Conservation (phyloP, 345 rosid species). For the Arabidopsis suecica region DNA sequence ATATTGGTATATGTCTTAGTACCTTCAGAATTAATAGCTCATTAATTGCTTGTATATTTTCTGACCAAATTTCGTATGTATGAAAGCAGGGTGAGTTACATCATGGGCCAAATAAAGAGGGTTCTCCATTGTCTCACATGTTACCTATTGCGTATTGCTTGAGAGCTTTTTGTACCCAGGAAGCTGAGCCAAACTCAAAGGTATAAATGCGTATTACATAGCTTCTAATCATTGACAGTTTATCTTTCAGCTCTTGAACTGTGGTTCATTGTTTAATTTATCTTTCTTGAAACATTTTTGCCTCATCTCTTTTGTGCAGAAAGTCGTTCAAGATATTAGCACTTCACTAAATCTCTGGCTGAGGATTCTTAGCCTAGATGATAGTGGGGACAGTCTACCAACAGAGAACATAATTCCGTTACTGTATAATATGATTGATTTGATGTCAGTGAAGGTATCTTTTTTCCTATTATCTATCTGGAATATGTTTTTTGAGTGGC, state of each 20-base stretch:
- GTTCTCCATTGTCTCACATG: slow-evolving; percentile 49
- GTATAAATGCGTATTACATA: slow-evolving; percentile 54
- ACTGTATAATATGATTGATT: slow-evolving; percentile 68
- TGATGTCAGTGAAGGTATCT: slow-evolving; percentile 77
- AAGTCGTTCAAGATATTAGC: slow-evolving; percentile 61
- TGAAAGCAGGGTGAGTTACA: slow-evolving; percentile 49
- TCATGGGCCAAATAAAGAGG: slow-evolving; percentile 32
- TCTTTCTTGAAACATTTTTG: slow-evolving; percentile 30
- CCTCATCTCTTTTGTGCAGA: slow-evolving; percentile 51
- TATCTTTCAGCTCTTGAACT: slow-evolving; percentile 29
- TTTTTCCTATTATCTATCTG: slow-evolving; percentile 22
- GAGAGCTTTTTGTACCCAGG: slow-evolving; percentile 74
- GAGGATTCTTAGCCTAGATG: slow-evolving; percentile 46
- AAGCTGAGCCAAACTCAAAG: slow-evolving; percentile 84
- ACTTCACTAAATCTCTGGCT: slow-evolving; percentile 70
- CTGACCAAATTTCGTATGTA: slow-evolving; percentile 31
- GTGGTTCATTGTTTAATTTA: slow-evolving; percentile 27
- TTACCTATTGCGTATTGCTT: slow-evolving; percentile 74
- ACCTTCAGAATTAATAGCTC: slow-evolving; percentile 9
- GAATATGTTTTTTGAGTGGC: slow-evolving; percentile 25
- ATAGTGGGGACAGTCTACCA: slow-evolving; percentile 43
- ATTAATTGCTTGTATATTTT: slow-evolving; percentile 16
- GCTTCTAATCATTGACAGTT: slow-evolving; percentile 33
- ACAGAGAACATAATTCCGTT: slow-evolving; percentile 55
- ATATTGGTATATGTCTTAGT: slow-evolving; percentile 51